phyloP scores from a whole-genome alignment of 116 monocot genomes.

The Cymodocea nodosa region DNA sequence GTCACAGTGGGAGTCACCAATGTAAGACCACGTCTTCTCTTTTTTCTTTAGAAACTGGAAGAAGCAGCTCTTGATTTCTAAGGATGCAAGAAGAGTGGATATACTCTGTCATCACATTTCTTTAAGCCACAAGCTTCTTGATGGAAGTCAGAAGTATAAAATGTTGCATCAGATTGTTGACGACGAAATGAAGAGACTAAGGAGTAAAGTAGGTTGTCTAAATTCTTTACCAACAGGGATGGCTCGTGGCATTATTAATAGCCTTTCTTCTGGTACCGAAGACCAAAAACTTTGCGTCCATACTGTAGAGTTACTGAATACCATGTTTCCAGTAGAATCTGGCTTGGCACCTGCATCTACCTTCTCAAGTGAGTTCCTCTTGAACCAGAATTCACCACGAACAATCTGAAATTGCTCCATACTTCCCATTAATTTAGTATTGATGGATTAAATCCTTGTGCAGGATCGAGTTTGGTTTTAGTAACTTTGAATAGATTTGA shows the following conservation, averaged over 20 bases:
- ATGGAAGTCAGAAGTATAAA: slow-evolving; percentile 34
- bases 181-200: slow-evolving; percentile 46
- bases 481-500: slow-evolving; percentile 48
- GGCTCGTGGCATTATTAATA: slow-evolving; percentile 62
- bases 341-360: neutral
- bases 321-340: slow-evolving; percentile 22
- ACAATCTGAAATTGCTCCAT: neutral
- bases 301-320: slow-evolving; percentile 32
- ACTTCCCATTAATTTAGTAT: neutral
- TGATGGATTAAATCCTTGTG: neutral
- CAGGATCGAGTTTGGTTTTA: slow-evolving; percentile 17
- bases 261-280: slow-evolving; percentile 59
- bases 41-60: slow-evolving; percentile 40
- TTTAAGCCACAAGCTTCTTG: slow-evolving; percentile 52
- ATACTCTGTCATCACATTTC: slow-evolving; percentile 45
- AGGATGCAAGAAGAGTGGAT: slow-evolving; percentile 67
- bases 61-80: slow-evolving; percentile 55
- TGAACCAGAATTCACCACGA: neutral
- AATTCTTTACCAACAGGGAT: slow-evolving; percentile 30
- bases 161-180: slow-evolving; percentile 56
- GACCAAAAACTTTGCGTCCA: slow-evolving; percentile 53
- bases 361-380: neutral
- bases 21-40: neutral
- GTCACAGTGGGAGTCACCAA: too few species aligned
- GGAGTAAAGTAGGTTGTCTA: slow-evolving; percentile 56